Percentiles rank a stretch among this genome's conserved stretches.
Evolutionary conservation across 352 stramenopile genomes (phyloP).

Genomic region (Globisporangium alternatum): DNA sequence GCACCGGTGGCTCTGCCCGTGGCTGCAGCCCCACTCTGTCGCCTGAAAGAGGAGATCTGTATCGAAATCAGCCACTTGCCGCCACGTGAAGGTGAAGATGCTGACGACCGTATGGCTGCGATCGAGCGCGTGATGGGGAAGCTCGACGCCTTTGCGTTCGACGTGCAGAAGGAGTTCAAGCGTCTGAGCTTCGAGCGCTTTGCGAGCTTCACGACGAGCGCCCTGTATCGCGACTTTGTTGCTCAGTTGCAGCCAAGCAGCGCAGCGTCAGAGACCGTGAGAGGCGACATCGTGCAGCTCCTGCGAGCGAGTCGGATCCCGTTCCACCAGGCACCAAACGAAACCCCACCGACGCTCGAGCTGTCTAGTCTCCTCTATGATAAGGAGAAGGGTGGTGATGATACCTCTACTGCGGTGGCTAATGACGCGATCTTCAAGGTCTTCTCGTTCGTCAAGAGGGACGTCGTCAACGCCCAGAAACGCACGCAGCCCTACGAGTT

Average conservation of each 20-base stretch:
- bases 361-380: conserved; percentile 11
- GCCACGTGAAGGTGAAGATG: conserved; percentile 7
- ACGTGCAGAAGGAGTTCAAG: conserved; percentile 47
- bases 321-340: conserved; percentile 58
- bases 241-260: background rate
- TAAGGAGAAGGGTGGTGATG: background rate
- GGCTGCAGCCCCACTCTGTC: conserved; percentile 15
- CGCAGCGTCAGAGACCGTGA: background rate
- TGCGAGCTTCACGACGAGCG: conserved; percentile 39
- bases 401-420: conserved; percentile 8
- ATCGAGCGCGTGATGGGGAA: conserved; percentile 25
- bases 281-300: conserved; percentile 34
- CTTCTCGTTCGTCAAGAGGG: conserved; percentile 20
- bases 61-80: conserved; percentile 18
- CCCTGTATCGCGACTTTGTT: conserved; percentile 52
- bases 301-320: conserved; percentile 43
- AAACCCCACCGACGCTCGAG: background rate
- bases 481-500: conserved; percentile 6
- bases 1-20: conserved; percentile 22
- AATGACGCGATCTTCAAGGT: conserved; percentile 23
- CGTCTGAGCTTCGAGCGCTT: conserved; percentile 44
- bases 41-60: conserved; percentile 31
- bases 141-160: conserved; percentile 31
- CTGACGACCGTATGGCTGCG: background rate
- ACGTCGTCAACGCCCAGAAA: conserved; percentile 1